These are phyloP conservation scores for Colletotrichum tropicale DNA, from an alignment of 2,329 filamentous ascomycete species.

Conservation along the genomic window DNA sequence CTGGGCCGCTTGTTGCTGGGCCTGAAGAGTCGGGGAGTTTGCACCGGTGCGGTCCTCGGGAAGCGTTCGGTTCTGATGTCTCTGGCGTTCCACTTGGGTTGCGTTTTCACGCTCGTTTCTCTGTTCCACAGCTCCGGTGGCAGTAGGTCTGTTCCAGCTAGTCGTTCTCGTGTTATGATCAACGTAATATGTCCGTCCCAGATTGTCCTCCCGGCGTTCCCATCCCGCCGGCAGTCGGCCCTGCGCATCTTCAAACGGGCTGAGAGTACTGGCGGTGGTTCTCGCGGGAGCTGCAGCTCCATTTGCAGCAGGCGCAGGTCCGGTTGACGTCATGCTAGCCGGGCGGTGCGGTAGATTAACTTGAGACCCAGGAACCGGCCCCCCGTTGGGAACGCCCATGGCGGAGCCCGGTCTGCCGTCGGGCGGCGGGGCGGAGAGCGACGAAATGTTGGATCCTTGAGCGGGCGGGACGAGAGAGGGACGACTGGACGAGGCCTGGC, in stretches of 20 bases:
- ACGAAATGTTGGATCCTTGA: constrained; percentile 45
- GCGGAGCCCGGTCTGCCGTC: constrained; percentile 59
- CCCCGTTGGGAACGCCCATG: constrained; percentile 55
- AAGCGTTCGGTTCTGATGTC: constrained; percentile 93
- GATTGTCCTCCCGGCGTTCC: constrained; percentile 94
- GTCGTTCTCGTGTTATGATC: constrained; percentile 97
- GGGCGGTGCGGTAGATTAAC: constrained; percentile 49
- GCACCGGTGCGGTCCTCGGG: constrained; percentile 95
- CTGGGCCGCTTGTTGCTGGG: constrained; percentile 46
- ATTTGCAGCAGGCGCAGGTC: constrained; percentile 34
- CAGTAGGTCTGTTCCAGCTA: constrained; percentile 91
- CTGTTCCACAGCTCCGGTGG: constrained; percentile 76
- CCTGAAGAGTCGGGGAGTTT: constrained; percentile 81
- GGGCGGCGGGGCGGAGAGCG: constrained; percentile 44
- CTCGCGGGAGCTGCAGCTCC: constrained; percentile 32
- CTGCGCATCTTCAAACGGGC: constrained; percentile 95
- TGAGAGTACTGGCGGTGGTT: constrained; percentile 57
- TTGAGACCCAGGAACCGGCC: constrained; percentile 41
- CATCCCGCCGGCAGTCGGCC: constrained; percentile 91
- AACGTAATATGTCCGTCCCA: constrained; percentile 96
- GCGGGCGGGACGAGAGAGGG: constrained; percentile 49
- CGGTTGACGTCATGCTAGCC: constrained; percentile 46
- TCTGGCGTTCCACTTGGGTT: constrained; percentile 88
- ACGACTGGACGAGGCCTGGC: constrained; percentile 47
- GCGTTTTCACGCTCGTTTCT: constrained; percentile 85